Percentiles rank a stretch among this genome's conserved stretches.
Evolutionary conservation across 768 basidiomycete genomes (phyloP).

Genomic region (Paxillus rubicundulus): DNA sequence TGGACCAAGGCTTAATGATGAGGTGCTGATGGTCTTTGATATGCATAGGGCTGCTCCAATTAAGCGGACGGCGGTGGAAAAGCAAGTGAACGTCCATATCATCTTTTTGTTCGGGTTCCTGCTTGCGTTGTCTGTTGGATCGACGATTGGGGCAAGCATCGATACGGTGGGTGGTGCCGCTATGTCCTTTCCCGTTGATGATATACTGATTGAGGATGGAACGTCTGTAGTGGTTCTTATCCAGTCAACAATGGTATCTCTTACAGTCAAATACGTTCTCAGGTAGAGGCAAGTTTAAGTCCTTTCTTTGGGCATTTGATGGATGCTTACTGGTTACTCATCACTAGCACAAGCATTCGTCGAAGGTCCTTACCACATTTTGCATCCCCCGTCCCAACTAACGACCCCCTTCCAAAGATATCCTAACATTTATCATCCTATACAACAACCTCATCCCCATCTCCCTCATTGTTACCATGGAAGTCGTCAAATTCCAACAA

Average conservation of each 20-base stretch:
- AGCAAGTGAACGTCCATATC: conserved; percentile 94
- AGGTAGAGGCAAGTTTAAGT: conserved; percentile 53
- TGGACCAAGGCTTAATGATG: background rate
- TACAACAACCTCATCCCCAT: conserved; percentile 99
- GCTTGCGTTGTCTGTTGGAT: conserved; percentile 83
- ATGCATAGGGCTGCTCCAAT: conserved; percentile 84
- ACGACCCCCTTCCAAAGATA: conserved; percentile 52
- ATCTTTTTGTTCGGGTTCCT: conserved; percentile 90
- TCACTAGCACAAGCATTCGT: conserved; percentile 68
- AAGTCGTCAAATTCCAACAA: conserved; percentile 98
- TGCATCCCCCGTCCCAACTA: background rate
- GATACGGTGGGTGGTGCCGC: conserved; percentile 50
- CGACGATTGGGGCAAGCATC: conserved; percentile 90
- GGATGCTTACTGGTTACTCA: background rate
- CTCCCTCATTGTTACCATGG: conserved; percentile 98
- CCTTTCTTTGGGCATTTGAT: background rate
- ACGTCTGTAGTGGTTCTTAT: conserved; percentile 72
- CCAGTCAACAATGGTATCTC: conserved; percentile 88
- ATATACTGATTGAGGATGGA: background rate
- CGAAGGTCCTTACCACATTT: conserved; percentile 55
- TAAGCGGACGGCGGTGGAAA: conserved; percentile 93
- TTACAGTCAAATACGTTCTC: conserved; percentile 56
- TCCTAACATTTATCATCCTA: conserved; percentile 96
- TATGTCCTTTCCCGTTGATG: background rate
- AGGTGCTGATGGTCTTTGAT: background rate